A percentile compares a stretch with the other conserved stretches of the same genome.
phyloP scores from a whole-genome alignment of 176 grass and related monocot genomes.

The Paspalum notatum region DNA sequence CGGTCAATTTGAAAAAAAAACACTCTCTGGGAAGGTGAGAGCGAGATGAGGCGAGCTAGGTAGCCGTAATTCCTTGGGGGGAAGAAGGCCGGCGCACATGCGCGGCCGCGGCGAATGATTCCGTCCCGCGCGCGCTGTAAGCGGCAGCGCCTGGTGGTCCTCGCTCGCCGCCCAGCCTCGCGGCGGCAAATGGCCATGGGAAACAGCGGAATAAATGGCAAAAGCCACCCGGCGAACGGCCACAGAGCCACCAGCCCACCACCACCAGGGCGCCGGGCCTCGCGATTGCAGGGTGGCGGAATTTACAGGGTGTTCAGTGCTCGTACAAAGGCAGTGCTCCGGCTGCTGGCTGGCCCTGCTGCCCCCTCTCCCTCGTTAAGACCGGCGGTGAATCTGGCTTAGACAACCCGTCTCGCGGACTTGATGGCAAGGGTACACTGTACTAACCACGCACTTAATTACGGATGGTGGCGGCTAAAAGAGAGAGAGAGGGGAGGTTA shows the following conservation, averaged over 20 bases:
- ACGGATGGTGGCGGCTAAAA: background rate
- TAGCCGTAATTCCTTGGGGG: background rate
- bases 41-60: background rate
- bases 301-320: conserved; percentile 45
- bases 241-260: no score
- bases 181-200: conserved; percentile 3
- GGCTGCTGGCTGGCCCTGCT: background rate
- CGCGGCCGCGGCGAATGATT: conserved; percentile 24
- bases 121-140: conserved; percentile 12
- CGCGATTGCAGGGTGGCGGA: conserved; percentile 43
- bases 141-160: conserved; percentile 30
- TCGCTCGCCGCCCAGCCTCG: background rate
- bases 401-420: background rate
- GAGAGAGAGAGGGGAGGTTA: background rate
- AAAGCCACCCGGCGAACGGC: conserved; percentile 42
- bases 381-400: background rate
- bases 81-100: conserved; percentile 23
- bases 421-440: conserved; percentile 8
- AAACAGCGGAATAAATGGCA: conserved; percentile 48
- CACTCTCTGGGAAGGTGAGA: background rate
- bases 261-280: background rate
- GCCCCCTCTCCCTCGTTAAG: background rate
- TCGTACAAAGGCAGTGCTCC: background rate
- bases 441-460: conserved; percentile 5
- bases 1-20: no score